phyloP scores from a whole-genome alignment of 805 yeast genomes.

The Candida methanosorbosa region DNA sequence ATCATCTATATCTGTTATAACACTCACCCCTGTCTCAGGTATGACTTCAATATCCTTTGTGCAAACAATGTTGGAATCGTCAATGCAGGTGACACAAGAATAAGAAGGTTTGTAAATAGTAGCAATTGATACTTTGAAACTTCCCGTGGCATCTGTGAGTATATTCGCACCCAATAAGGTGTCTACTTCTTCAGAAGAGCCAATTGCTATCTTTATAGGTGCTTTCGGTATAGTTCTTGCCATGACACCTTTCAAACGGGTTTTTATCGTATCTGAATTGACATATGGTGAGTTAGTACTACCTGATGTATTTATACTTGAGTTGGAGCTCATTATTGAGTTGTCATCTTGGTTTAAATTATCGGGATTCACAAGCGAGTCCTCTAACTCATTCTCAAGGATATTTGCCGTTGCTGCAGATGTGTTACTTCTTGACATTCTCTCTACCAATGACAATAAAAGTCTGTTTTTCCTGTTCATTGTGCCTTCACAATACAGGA shows the following conservation, averaged over 20 bases:
- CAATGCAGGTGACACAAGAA: constrained; percentile 39
- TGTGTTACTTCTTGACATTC: constrained; percentile 39
- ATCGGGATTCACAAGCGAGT: constrained; percentile 21
- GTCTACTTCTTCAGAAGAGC: constrained; percentile 33
- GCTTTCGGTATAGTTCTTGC: constrained; percentile 57
- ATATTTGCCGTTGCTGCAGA: constrained; percentile 21
- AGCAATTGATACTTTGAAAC: constrained; percentile 43
- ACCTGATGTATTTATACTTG: background rate
- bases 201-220: constrained; percentile 44
- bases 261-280: constrained; percentile 33
- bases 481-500: constrained; percentile 60
- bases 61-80: constrained; percentile 38
- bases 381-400: constrained; percentile 28
- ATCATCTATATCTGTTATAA: constrained; percentile 92
- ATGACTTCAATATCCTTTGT: constrained; percentile 38
- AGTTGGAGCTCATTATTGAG: constrained; percentile 10
- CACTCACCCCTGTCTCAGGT: constrained; percentile 43
- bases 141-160: constrained; percentile 62
- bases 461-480: constrained; percentile 65
- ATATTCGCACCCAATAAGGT: constrained; percentile 22
- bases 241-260: constrained; percentile 62
- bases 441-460: constrained; percentile 59
- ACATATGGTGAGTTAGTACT: constrained; percentile 1
- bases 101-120: constrained; percentile 56
- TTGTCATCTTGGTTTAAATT: constrained; percentile 3